Conservation (phyloP, 176 grass and related monocot genomes). For the Puccinellia tenuiflora region DNA sequence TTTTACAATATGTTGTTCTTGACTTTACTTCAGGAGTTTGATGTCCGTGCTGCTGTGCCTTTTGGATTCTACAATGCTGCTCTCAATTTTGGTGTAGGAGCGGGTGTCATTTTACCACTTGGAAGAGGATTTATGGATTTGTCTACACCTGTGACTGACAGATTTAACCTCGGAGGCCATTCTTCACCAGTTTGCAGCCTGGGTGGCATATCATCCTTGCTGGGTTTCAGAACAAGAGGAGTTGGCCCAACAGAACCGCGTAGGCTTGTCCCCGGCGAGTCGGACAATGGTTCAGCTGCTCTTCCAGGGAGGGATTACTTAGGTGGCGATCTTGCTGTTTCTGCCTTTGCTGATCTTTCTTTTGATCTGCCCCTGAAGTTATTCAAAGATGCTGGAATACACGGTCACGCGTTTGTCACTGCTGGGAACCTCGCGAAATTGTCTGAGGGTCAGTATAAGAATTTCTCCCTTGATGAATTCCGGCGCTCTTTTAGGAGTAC, state of each 20-base stretch:
- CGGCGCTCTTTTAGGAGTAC: conserved; percentile 59
- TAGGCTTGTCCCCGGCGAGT: conserved; percentile 40
- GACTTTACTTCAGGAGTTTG: conserved; percentile 65
- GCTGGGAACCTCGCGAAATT: conserved; percentile 63
- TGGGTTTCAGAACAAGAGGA: conserved; percentile 82
- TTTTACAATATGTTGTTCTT: not conserved
- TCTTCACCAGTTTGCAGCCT: conserved; percentile 72
- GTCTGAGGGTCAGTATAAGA: conserved; percentile 60
- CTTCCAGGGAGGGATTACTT: conserved; percentile 48
- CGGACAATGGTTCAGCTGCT: conserved; percentile 17
- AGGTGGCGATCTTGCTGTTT: conserved; percentile 76
- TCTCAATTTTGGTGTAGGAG: conserved; percentile 73
- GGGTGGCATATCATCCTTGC: conserved; percentile 59
- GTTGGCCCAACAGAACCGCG: conserved; percentile 56
- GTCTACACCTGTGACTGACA: conserved; percentile 55
- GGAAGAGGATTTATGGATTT: conserved; percentile 60
- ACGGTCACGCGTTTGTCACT: conserved; percentile 72
- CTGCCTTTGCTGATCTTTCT: conserved; percentile 86
- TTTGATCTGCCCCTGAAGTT: conserved; percentile 78
- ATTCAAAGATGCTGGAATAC: conserved; percentile 77
- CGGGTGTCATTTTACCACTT: conserved; percentile 73
- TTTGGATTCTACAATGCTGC: conserved; percentile 70
- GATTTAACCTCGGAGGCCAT: conserved; percentile 75
- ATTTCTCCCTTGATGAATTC: conserved; percentile 51
- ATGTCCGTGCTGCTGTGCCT: conserved; percentile 73